phyloP scores from a whole-genome alignment of 2,329 filamentous ascomycete genomes.

The Colletotrichum abscissum region DNA sequence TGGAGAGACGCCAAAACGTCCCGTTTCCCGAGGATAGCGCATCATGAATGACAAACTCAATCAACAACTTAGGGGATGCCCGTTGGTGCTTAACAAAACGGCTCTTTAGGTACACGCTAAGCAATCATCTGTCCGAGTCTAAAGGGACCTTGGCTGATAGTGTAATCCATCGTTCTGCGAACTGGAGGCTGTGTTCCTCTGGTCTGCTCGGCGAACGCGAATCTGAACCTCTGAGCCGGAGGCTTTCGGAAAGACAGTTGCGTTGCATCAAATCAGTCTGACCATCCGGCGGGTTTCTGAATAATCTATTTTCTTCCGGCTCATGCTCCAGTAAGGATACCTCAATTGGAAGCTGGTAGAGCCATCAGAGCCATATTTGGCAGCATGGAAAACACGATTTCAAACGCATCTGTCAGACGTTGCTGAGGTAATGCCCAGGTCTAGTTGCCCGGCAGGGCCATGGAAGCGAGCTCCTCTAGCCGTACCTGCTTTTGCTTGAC shows the following conservation, averaged over 20 bases:
- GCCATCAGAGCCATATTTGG: slow-evolving; percentile 17
- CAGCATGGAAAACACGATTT: slow-evolving; percentile 25
- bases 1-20: background rate
- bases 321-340: background rate
- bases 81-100: background rate
- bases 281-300: background rate
- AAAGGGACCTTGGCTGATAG: slow-evolving; percentile 6
- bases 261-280: slow-evolving; percentile 25
- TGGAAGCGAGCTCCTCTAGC: background rate
- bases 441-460: background rate
- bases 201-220: slow-evolving; percentile 22
- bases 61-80: background rate
- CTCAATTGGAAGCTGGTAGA: background rate
- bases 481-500: background rate
- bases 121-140: slow-evolving; percentile 18
- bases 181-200: background rate
- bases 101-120: background rate
- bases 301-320: background rate
- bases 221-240: slow-evolving; percentile 22
- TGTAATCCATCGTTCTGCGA: slow-evolving; percentile 17
- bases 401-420: slow-evolving; percentile 29
- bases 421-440: slow-evolving; percentile 33
- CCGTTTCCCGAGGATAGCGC: slow-evolving; percentile 12
- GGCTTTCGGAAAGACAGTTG: slow-evolving; percentile 7
- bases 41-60: background rate